Conservation (phyloP, 139 green algal species). For the Micractinium sp. region DNA sequence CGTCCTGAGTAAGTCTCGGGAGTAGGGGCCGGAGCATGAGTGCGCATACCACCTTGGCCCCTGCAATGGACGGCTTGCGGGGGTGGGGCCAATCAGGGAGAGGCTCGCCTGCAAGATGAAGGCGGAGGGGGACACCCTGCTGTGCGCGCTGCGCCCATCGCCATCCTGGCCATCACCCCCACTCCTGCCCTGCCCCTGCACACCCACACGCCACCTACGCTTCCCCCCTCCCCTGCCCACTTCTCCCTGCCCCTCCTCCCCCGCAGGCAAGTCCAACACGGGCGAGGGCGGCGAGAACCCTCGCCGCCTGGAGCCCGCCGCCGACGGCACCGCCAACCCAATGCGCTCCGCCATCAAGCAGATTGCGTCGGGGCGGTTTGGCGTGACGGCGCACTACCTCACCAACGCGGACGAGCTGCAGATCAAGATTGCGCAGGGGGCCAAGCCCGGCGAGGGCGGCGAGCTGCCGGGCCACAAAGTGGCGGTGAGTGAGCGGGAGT, state of each 20-base stretch:
- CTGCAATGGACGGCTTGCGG: no score
- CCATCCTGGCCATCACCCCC: not conserved
- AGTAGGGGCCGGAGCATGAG: no score
- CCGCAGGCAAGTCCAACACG: constrained; percentile 35
- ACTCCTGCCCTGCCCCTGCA: not conserved
- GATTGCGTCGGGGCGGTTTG: constrained; percentile 90
- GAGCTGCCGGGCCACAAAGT: constrained; percentile 95
- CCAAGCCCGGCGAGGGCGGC: constrained; percentile 88
- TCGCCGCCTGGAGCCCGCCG: constrained; percentile 74
- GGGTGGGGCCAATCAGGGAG: no score
- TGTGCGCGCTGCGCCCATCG: no score
- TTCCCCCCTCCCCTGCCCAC: not conserved
- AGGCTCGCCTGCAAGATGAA: no score
- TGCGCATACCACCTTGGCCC: no score
- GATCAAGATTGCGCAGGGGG: constrained; percentile 92
- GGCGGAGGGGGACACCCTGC: no score
- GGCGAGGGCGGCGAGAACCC: constrained; percentile 95
- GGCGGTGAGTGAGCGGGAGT: constrained; percentile 9
- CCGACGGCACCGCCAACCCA: constrained; percentile 86
- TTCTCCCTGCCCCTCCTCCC: not conserved
- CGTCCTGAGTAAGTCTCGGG: no score
- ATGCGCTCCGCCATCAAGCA: constrained; percentile 91
- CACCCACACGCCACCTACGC: not conserved
- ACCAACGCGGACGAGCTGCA: constrained; percentile 96
- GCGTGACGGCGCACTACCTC: constrained; percentile 93